Evolutionary conservation across 768 basidiomycete species (phyloP), one percentile per base, ranked within the genome.

Genomic region (Leucocoprinus birnbaumii): DNA sequence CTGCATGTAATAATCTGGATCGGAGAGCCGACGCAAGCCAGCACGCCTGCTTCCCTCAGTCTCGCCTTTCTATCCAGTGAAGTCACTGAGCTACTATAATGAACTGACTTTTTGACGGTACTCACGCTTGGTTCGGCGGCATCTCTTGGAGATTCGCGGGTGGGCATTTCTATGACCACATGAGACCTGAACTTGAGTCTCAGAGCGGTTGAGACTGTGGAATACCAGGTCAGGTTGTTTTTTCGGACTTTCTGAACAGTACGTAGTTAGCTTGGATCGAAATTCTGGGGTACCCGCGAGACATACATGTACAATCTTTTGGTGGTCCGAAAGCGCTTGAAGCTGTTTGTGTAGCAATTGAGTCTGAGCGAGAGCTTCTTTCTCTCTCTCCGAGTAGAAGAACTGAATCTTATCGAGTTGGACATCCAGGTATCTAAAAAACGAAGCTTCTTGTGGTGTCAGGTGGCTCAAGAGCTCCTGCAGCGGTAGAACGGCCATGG

Each of bases 351-450:
- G 78, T 5, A 98, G 69, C 25, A 70, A 44, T 25, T 71, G 63
- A 13, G 75, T 74, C 21, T 75, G 78, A 2, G 65, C 66, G 3
- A 70, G 70, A 82, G 81, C 86, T 70, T 80, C 84, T 44, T 76
- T 76, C 70, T 85, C 94, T 25, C 85, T 79, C 22, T 81, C 83
- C 4, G 80, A 63, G 65, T 91, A 98, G 68, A 99, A 99, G 0
- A 73, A 70, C 57, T 91, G 89, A 10, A 98, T 83, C 67, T 96
- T 97, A 21, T 87, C 83, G 2, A 98, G 73, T 65, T 99, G 87
- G 0, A 65, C 65, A 60, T 97, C 90, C 6, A 98, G 76, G 21
- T 83, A 74, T 2, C 81, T 77, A 57, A 98, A 91, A 73, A 97
- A 98, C 5, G 74, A 75, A 25, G 70, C 63, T 63, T 95, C 88